These are phyloP conservation scores for Heliophila coronopifolia DNA, from an alignment of 441 rosid genomes.

Conservation along the genomic window DNA sequence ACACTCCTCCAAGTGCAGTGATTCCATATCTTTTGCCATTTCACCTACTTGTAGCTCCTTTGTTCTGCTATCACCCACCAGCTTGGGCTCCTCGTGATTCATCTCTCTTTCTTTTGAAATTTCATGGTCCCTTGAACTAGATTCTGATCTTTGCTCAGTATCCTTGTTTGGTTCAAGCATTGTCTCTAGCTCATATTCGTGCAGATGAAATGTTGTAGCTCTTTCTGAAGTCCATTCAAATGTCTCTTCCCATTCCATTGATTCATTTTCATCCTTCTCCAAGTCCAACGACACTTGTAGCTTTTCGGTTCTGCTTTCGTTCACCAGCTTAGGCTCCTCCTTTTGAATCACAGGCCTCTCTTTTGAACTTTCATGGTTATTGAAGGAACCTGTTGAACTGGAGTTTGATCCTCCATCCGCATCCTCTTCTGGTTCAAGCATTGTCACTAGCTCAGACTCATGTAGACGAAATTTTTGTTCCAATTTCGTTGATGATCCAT, in stretches of 20 bases:
- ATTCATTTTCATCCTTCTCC: not conserved
- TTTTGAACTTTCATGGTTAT: conserved; percentile 7
- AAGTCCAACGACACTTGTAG: not conserved
- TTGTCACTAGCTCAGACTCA: not conserved
- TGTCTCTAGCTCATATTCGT: conserved; percentile 10
- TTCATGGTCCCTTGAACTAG: conserved; percentile 11
- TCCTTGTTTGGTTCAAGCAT: conserved; percentile 2
- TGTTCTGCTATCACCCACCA: conserved; percentile 3
- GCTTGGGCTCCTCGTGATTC: not conserved
- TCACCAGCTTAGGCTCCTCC: conserved; percentile 8
- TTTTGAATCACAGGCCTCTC: not conserved
- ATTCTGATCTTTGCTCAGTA: conserved; percentile 3
- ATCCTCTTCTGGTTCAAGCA: conserved; percentile 11
- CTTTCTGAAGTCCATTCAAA: conserved; percentile 22
- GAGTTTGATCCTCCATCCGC: not conserved
- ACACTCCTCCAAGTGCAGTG: not conserved
- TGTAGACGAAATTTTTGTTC: too few species aligned
- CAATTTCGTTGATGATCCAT: too few species aligned
- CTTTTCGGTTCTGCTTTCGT: conserved; percentile 6
- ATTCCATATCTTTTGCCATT: not conserved
- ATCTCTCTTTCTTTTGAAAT: not conserved
- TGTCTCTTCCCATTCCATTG: not conserved
- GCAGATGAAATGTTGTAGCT: conserved; percentile 15
- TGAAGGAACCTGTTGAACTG: not conserved
- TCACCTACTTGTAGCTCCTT: not conserved